Evolutionary conservation across 129 eudicot species (phyloP), one percentile per base, ranked within the genome.

Genomic region (Glebionis coronaria): DNA sequence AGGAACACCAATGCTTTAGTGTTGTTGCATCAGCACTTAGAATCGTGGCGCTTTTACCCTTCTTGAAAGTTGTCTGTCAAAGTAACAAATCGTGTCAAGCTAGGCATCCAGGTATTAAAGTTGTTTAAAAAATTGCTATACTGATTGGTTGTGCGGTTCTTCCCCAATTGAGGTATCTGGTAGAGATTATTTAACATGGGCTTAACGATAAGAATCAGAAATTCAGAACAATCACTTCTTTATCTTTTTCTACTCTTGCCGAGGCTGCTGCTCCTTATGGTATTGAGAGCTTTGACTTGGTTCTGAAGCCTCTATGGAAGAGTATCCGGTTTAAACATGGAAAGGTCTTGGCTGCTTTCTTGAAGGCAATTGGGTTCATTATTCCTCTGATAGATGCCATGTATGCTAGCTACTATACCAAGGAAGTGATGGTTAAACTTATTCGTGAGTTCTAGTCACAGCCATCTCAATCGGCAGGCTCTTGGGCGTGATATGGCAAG

Each of bases 21-120:
- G 99, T 93, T 42, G 99, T 93, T n/a, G 99, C 99, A 28, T 93
- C 99, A 15, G 99, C 99, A 46, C 95, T 93, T 9, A 97, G 99
- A 13, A 93, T 93, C 28, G 97, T 97, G 38, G 95, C 99, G 0
- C 50, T 93, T 3, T 51, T 93, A 44, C 97, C 99, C 0, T 93
- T 93, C 55, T 57, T 93, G 75, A 93, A 93, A 67, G 99, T 97
- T 5, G 99, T 93, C 2, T 93, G 99, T 82, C 97, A 86, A 65
- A 88, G 99, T 76, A 89, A 88, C 79, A 93, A 93, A 65, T 93
- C 99, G 4, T 93, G 99, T 97, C 99, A 93, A 79, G 97, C 97
- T 66, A 87, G 95, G 63, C 98, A 93, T 69, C 86, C 95, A 0
- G 98, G 98, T 73, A 93, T 93, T 42, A 93, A 93, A 69, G 89